Evolutionary conservation across 1,284 basidiomycete genomes (phyloP).

Genomic region (Cryptococcus sp.): DNA sequence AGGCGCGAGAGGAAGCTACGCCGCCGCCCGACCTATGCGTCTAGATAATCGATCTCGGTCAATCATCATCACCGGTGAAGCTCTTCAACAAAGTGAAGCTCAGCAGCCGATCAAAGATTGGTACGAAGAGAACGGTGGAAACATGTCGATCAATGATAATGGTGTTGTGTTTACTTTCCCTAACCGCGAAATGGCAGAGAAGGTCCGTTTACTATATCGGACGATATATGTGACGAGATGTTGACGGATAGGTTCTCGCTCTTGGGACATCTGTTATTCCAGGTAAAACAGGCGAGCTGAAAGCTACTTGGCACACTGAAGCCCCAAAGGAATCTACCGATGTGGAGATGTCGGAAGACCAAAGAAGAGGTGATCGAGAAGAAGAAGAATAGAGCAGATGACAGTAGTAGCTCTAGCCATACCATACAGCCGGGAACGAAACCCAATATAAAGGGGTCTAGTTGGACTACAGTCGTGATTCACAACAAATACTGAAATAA

Average conservation of each 20-base stretch:
- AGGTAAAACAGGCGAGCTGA: conserved; percentile 17
- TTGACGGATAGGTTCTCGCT: conserved; percentile 27
- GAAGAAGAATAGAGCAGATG: conserved; percentile 13
- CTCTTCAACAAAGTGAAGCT: conserved; percentile 48
- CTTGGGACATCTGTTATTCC: conserved; percentile 36
- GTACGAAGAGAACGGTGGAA: conserved; percentile 63
- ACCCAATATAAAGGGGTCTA: neutral
- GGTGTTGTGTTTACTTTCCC: conserved; percentile 38
- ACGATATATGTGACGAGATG: conserved; percentile 1
- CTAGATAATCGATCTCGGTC: conserved; percentile 86
- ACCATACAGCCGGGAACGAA: too few species aligned
- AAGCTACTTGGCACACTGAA: conserved; percentile 26
- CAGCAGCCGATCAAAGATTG: conserved; percentile 65
- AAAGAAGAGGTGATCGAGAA: conserved; percentile 14
- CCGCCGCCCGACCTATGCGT: conserved; percentile 60
- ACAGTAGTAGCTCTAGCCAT: neutral
- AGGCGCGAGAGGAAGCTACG: conserved; percentile 55
- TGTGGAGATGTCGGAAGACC: conserved; percentile 15
- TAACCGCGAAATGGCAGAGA: conserved; percentile 42
- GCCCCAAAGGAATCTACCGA: conserved; percentile 4
- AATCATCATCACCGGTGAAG: conserved; percentile 65
- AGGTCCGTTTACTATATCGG: conserved; percentile 23
- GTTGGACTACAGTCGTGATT: too few species aligned
- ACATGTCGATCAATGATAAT: conserved; percentile 15
- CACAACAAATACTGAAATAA: too few species aligned